phyloP scores from a whole-genome alignment of 169 alveolate genomes.

The Fabrea salina region DNA sequence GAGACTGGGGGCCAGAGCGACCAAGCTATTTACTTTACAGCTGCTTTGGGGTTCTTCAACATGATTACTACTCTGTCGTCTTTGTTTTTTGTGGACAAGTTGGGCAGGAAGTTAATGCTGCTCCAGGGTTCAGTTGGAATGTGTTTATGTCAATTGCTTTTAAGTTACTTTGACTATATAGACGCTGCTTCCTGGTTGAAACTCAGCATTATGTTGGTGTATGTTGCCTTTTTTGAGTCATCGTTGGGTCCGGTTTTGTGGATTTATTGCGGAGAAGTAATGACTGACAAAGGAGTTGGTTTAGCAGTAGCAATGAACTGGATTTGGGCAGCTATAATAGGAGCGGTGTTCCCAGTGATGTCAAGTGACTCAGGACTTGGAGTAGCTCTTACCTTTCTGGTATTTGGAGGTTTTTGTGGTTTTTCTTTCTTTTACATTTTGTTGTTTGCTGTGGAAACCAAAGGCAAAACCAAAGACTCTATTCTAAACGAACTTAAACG shows the following conservation, averaged over 20 bases:
- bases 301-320: conserved; percentile 44
- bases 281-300: conserved; percentile 43
- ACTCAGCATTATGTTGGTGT: conserved; percentile 29
- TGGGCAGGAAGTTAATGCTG: conserved; percentile 48
- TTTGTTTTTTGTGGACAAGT: conserved; percentile 8
- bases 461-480: conserved; percentile 36
- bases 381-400: neutral
- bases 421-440: neutral
- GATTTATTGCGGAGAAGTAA: conserved; percentile 49
- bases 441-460: conserved; percentile 32
- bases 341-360: conserved; percentile 22
- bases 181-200: conserved; percentile 5
- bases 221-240: conserved; percentile 45
- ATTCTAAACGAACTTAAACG: no score
- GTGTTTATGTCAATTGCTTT: conserved; percentile 23
- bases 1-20: neutral
- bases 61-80: conserved; percentile 33
- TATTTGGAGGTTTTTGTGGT: conserved; percentile 25
- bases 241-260: conserved; percentile 55
- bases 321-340: conserved; percentile 31
- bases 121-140: conserved; percentile 26
- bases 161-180: neutral
- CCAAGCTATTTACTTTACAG: conserved; percentile 23
- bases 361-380: conserved; percentile 27
- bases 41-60: conserved; percentile 38